Evolutionary conservation across 2,329 filamentous ascomycete species (phyloP).

Genomic region (Massarina eburnea): DNA sequence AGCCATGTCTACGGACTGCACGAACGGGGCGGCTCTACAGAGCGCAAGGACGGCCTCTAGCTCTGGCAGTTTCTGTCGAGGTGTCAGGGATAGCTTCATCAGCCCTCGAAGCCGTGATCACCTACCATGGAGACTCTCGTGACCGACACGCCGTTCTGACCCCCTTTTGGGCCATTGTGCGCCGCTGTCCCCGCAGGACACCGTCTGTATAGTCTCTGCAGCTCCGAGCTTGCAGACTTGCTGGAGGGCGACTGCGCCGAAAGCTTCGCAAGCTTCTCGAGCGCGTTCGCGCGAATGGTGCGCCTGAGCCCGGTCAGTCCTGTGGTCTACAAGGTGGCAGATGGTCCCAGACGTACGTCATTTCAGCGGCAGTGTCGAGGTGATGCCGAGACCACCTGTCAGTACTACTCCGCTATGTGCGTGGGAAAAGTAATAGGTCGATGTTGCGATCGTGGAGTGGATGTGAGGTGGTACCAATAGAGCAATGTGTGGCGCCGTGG

Average conservation of each 20-base stretch:
- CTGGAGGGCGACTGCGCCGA: constrained; percentile 43
- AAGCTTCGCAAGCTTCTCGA: constrained; percentile 54
- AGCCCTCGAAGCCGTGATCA: not conserved
- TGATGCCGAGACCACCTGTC: not conserved
- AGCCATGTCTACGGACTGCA: constrained; percentile 71
- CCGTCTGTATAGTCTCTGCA: constrained; percentile 46
- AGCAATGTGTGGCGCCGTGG: too few species aligned
- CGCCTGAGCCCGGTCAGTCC: constrained; percentile 20
- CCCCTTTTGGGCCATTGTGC: constrained; percentile 14
- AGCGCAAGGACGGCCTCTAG: constrained; percentile 89
- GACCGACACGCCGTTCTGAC: constrained; percentile 8
- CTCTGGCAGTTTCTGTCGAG: constrained; percentile 75
- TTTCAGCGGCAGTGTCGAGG: not conserved
- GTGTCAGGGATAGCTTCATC: not conserved
- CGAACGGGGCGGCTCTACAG: constrained; percentile 81
- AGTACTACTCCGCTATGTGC: not conserved
- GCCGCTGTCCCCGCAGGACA: constrained; percentile 24
- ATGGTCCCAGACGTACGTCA: constrained; percentile 1
- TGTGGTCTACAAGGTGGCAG: not conserved
- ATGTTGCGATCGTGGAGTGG: not conserved
- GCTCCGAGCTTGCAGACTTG: constrained; percentile 36
- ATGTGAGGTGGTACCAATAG: too few species aligned
- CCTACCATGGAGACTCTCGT: constrained; percentile 43
- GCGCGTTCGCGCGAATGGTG: constrained; percentile 49
- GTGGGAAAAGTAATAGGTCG: not conserved